Evolutionary conservation across 257 asterid species (phyloP), one percentile per base, ranked within the genome.

Genomic region (Solanum pennellii): DNA sequence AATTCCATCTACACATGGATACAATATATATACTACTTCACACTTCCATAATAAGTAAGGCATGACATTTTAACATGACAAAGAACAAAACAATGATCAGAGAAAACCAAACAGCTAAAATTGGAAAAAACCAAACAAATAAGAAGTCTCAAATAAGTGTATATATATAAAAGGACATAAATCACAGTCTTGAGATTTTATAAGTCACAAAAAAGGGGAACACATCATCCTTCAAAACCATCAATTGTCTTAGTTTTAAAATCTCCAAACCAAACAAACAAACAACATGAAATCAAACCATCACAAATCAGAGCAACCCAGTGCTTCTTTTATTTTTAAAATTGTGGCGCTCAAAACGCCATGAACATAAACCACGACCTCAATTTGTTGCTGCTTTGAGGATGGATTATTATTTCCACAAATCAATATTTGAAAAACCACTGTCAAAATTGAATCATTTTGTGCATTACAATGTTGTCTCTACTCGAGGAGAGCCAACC

Each of bases 371-470:
- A 93, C 91, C 76, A 92, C 93, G 0, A 92, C 89, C 91, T 92
- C 97, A 92, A 89, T 89, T 25, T 90, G 86, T 2, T 88, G 90
- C 23, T 90, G 91, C 91, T 91, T 85, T 1, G 96, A 88, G 9
- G 83, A n/a, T 12, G 92, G 23, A 86, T 86, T 33, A 79, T 1
- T 27, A 79, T 45, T 13, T 2, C 5, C 10, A 27, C 5, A 27
- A 74, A 90, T 90, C 20, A 94, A 45, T 82, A 92, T 89, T 44
- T 94, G 96, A 79, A 91, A 92, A 49, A 93, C 93, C 65, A 92
- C 88, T 0, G 98, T 96, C 35, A 95, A 84, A 29, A 96, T 90
- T 25, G 98, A 94, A 41, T 95, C 94, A 25, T 56, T 12, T 1
- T 88, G 41, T 60, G 33, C 59, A 27, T 42, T 69, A 7, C 25